A percentile compares a stretch with the other conserved stretches of the same genome.
These are phyloP conservation scores for Arxiozyma bovina DNA, from an alignment of 1,139 yeast species.

Conservation along the genomic window DNA sequence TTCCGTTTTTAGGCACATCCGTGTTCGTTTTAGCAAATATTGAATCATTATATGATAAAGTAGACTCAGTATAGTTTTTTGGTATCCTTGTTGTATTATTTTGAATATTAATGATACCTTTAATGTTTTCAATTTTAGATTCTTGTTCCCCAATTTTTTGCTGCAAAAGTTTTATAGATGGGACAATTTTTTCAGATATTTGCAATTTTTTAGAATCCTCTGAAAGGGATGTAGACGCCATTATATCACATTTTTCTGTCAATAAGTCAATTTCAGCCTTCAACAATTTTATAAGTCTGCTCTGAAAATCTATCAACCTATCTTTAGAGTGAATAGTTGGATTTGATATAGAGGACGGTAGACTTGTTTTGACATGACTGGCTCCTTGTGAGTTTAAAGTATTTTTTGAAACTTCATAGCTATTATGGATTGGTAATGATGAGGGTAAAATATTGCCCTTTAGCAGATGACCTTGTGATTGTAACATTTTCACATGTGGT, in stretches of 20 bases:
- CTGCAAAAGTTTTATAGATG: slow-evolving; percentile 10
- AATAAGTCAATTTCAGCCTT: slow-evolving; percentile 16
- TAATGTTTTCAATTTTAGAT: not conserved
- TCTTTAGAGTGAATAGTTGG: not conserved
- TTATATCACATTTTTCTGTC: slow-evolving; percentile 21
- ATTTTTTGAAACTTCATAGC: not conserved
- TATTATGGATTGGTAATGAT: not conserved
- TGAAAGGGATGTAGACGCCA: slow-evolving; percentile 30
- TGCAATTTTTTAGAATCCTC: slow-evolving; percentile 23
- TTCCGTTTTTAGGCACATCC: not conserved
- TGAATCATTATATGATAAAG: not conserved
- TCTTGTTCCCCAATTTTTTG: not conserved
- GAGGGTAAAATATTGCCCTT: not conserved
- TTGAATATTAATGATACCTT: not conserved
- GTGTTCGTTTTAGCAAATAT: not conserved
- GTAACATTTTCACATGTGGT: too few species aligned
- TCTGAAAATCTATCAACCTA: slow-evolving; percentile 12
- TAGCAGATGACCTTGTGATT: not conserved
- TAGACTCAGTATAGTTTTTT: not conserved
- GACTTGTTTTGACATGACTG: not conserved
- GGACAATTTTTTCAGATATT: slow-evolving; percentile 13
- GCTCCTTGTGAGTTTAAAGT: not conserved
- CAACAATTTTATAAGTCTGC: slow-evolving; percentile 14
- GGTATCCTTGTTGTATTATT: not conserved
- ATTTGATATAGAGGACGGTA: not conserved